These are phyloP conservation scores for Ambrosia hybrid DNA, from an alignment of 140 eudicot genomes.

Conservation along the genomic window DNA sequence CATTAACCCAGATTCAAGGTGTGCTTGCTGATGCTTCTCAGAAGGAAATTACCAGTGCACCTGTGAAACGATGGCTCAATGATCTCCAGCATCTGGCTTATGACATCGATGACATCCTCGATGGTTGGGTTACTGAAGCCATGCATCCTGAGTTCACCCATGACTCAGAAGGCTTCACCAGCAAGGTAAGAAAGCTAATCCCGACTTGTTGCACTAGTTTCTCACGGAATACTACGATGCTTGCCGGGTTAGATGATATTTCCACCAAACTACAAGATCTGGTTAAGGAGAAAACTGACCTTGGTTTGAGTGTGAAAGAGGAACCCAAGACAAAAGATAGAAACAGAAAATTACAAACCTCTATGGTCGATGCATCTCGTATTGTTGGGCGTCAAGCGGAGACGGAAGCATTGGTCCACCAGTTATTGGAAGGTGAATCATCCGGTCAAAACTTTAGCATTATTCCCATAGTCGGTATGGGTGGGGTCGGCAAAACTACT, in stretches of 20 bases:
- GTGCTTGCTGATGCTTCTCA: constrained; percentile 48
- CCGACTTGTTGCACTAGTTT: not conserved
- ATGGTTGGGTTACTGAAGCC: constrained; percentile 34
- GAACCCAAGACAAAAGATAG: not conserved
- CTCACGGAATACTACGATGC: not conserved
- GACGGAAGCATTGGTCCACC: not conserved
- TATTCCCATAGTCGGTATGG: constrained; percentile 23
- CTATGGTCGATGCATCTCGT: not conserved
- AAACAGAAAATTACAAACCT: not conserved
- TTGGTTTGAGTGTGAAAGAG: not conserved
- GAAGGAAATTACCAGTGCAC: constrained; percentile 21
- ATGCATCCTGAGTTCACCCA: constrained; percentile 18
- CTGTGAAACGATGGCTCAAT: constrained; percentile 34
- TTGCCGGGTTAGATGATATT: not conserved
- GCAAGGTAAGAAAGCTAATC: constrained; percentile 3
- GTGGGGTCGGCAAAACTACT: constrained; percentile 21
- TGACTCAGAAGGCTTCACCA: not conserved
- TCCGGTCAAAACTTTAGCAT: constrained; percentile 1
- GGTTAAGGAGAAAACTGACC: not conserved
- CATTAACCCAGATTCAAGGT: constrained; percentile 5
- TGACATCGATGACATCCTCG: constrained; percentile 32
- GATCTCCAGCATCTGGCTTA: constrained; percentile 16
- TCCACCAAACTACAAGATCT: constrained; percentile 2
- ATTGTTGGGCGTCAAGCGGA: not conserved
- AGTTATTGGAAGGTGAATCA: not conserved